Evolutionary conservation across 495 filamentous ascomycete genomes (phyloP).

Genomic region (Thozetella sp.): DNA sequence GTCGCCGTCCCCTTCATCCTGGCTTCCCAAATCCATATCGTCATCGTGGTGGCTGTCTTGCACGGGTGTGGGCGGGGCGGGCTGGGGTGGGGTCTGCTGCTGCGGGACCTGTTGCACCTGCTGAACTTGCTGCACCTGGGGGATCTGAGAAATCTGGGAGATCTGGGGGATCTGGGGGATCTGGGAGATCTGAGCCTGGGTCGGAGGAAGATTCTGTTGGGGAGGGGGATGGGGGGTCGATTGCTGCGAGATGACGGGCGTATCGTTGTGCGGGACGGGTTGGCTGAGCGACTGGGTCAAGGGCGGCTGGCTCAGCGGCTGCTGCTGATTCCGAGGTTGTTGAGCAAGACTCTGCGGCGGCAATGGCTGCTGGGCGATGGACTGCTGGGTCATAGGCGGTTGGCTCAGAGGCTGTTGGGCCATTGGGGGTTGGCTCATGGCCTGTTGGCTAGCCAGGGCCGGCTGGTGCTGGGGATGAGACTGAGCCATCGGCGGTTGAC

Average conservation of each 20-base stretch:
- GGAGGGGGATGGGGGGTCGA: conserved; percentile 21
- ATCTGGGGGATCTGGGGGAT: conserved; percentile 24
- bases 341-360: conserved; percentile 15
- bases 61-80: conserved; percentile 29
- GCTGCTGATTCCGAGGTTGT: conserved; percentile 18
- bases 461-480: conserved; percentile 16
- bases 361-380: conserved; percentile 16
- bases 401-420: conserved; percentile 14
- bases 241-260: conserved; percentile 26
- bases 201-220: conserved; percentile 23
- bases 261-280: conserved; percentile 28
- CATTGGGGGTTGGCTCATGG: conserved; percentile 15
- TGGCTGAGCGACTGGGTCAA: conserved; percentile 23
- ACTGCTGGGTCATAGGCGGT: conserved; percentile 18
- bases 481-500: conserved; percentile 17
- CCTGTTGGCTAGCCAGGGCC: conserved; percentile 15
- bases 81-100: conserved; percentile 32
- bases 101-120: conserved; percentile 36
- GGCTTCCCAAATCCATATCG: conserved; percentile 42
- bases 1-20: conserved; percentile 38
- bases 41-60: conserved; percentile 38
- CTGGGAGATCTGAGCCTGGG: conserved; percentile 23
- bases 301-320: conserved; percentile 21
- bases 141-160: conserved; percentile 18
- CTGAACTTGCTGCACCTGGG: conserved; percentile 18